Base-by-base conservation (phyloP, 257 asterid species). In the Ilex aquifolium region DNA sequence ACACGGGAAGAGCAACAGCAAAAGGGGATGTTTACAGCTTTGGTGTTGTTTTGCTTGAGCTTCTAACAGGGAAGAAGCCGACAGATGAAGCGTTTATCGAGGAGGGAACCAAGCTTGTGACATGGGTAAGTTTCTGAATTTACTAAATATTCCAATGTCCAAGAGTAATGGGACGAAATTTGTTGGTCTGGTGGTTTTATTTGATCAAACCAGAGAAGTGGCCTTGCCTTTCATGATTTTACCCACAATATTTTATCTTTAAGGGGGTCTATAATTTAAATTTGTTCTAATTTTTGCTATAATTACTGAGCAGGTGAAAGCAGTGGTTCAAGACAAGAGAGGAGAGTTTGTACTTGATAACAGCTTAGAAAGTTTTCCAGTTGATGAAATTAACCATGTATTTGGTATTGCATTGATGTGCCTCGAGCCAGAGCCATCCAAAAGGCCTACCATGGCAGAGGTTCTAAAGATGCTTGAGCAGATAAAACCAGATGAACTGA, bases 1-100 rank as follows among this genome's bases (percentile, higher is more conserved):
- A 91, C 51, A 82, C 95, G 1, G 98, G 98, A 66, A 91, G 69
- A 74, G 96, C 98, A 56, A 88, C 98, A 60, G 72, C 72, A 4
- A 91, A 86, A 71, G 98, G 98, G 56, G 96, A 91, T 70, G 98
- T 91, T 56, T 88, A 88, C 56, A 91, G 98, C 82, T 88, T 76
- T 67, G 98, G 98, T 13, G 95, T 91, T 42, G 96, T 91, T 44
- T 72, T 91, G 59, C 88, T 91, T 12, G 98, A 91, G 73, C 90
- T 91, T 74, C 78, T 91, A 65, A 91, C 96, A 0, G 95, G 98
- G 72, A 84, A 70, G 63, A 88, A 75, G 53, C 96, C 96, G 40
- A 74, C 84, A 0, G 96, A 91, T 68, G 95, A 83, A 77, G 60
- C 88, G 60, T 91, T 88, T 62, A 32, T 88, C 7, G 98, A 91